Conservation (phyloP, 2,329 filamentous ascomycete genomes). For the Amphichorda felina region DNA sequence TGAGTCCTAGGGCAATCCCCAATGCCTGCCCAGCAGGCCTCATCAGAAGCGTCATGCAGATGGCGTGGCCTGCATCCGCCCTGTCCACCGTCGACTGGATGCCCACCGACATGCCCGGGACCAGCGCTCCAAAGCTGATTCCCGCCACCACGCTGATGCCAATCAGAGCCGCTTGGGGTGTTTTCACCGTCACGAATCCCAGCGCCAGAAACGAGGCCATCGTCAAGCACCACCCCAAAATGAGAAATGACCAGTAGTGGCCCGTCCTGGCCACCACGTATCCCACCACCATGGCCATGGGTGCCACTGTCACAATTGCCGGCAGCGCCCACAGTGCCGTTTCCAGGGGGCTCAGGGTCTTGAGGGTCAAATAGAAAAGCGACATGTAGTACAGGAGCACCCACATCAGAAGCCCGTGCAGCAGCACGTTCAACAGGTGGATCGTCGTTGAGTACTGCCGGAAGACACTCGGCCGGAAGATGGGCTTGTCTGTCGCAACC, state of each 20-base stretch:
- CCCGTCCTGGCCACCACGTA: conserved; percentile 41
- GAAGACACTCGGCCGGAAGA: conserved; percentile 12
- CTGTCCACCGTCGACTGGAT: conserved; percentile 39
- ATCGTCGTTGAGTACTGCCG: conserved; percentile 8
- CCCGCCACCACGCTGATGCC: conserved; percentile 49
- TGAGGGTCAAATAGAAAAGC: conserved; percentile 13
- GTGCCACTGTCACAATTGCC: conserved; percentile 50
- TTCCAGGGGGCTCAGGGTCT: conserved; percentile 9
- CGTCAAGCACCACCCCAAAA: conserved; percentile 48
- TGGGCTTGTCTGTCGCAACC: conserved; percentile 6
- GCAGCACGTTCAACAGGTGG: conserved; percentile 8
- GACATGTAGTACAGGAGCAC: conserved; percentile 16
- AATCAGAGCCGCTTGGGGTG: conserved; percentile 41
- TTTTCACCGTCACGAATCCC: conserved; percentile 32
- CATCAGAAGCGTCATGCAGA: conserved; percentile 13
- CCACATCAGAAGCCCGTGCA: conserved; percentile 14
- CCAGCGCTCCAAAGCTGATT: conserved; percentile 51
- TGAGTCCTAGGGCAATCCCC: conserved; percentile 13
- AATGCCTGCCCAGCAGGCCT: conserved; percentile 14
- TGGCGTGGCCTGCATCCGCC: conserved; percentile 10
- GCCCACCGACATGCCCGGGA: conserved; percentile 49
- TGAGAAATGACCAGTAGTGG: conserved; percentile 47
- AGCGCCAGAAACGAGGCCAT: conserved; percentile 47
- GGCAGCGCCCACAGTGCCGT: conserved; percentile 40
- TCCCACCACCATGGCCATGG: conserved; percentile 44